Base-by-base conservation (phyloP, 208 protist genomes). In the Tetramitus jugosus region DNA sequence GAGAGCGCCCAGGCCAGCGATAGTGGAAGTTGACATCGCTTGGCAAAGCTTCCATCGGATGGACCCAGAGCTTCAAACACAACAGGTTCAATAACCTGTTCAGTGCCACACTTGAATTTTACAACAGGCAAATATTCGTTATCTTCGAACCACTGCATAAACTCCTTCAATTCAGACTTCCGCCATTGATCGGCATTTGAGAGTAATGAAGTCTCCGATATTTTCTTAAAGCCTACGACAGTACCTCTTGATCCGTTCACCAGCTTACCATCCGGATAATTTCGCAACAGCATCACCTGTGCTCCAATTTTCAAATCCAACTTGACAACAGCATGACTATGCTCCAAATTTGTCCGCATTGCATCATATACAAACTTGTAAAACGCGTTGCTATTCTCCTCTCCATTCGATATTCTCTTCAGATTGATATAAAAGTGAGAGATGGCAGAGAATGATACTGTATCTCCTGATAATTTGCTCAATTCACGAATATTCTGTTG, bases 1-100 rank as follows among this genome's bases (percentile, higher is more conserved):
- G 87, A 82, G 29, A 89, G 37, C 4, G 85, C 87, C 85, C 85
- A 71, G 3, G 64, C 35, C 17, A 71, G 29, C 49, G 20, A 33
- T 71, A 71, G 33, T 42, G 64, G 64, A 49, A 71, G 10, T 71
- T 42, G 39, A 29, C 26, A 33, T 49, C 64, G 13, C 6, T 7
- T 49, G 31, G 23, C 35, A 33, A 62, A 23, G 3, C 10, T 26
- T 31, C 17, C 56, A 49, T 49, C 14, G 14, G 8, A 4, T 17
- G 45, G 8, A n/a, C 56, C 17, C 26, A 62, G 49, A 10, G 49
- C 8, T 31, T 62, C 56, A 62, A 62, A 62, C 3, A n/a, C 56
- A n/a, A 6, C 14, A n/a, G 10, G 3, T 31, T 23, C 14, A 31
- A 62, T 31, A 31, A 31, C 56, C 29, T 26, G 10, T 62, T 23